phyloP scores from a whole-genome alignment of 2,329 filamentous ascomycete species.

The Fusarium sp. region DNA sequence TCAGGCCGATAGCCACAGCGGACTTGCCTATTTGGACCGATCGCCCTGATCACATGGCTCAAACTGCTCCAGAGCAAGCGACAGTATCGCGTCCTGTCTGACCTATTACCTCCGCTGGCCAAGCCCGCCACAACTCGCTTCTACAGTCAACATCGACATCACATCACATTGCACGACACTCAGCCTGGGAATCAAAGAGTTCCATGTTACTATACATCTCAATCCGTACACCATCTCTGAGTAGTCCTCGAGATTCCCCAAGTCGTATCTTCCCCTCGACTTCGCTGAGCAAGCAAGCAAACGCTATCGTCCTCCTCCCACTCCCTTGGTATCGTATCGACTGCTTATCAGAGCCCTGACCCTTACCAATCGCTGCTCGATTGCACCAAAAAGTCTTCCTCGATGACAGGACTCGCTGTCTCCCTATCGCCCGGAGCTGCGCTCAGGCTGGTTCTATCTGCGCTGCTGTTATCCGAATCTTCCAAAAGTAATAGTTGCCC shows the following conservation, averaged over 20 bases:
- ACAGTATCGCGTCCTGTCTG: background rate
- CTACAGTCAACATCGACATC: background rate
- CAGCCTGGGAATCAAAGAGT: slow-evolving; percentile 16
- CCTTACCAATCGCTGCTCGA: background rate
- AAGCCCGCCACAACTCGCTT: background rate
- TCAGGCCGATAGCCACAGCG: background rate
- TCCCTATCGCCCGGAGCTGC: background rate
- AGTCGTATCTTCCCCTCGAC: slow-evolving; percentile 10
- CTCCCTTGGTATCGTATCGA: slow-evolving; percentile 20
- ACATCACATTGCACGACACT: background rate
- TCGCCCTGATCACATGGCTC: background rate
- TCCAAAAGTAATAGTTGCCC: slow-evolving; percentile 21
- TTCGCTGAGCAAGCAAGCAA: slow-evolving; percentile 24
- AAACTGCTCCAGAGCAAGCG: background rate
- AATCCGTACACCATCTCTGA: slow-evolving; percentile 9
- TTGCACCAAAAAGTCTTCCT: slow-evolving; percentile 5
- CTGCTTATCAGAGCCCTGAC: background rate
- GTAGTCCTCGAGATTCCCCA: slow-evolving; percentile 16
- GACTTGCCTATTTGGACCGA: background rate
- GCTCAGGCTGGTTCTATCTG: background rate
- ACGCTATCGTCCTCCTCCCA: background rate
- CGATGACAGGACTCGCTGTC: slow-evolving; percentile 3
- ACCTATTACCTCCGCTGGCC: background rate
- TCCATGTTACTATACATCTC: slow-evolving; percentile 19
- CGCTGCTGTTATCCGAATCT: slow-evolving; percentile 3